Conservation (phyloP, 345 rosid species). For the Citrus australasica region DNA sequence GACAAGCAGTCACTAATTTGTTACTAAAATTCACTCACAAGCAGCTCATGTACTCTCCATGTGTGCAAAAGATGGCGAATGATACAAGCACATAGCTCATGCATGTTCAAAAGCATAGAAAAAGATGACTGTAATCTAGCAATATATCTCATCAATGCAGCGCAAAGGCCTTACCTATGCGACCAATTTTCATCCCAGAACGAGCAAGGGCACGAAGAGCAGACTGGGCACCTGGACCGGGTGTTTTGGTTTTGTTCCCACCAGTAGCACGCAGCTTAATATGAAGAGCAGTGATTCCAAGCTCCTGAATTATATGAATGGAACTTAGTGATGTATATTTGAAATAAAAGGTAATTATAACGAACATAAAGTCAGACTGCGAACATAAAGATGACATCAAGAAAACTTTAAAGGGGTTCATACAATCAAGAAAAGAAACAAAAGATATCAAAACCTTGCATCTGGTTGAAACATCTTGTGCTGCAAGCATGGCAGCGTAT, state of each 20-base stretch:
- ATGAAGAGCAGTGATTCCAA: conserved; percentile 72
- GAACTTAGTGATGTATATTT: neutral
- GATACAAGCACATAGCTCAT: neutral
- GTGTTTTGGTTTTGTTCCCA: conserved; percentile 86
- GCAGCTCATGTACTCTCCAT: neutral
- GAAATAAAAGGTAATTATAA: neutral
- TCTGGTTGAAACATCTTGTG: conserved; percentile 50
- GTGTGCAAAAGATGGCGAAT: neutral
- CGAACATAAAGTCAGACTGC: neutral
- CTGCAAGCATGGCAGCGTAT: conserved; percentile 59
- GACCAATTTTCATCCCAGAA: conserved; percentile 83
- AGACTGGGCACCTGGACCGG: conserved; percentile 90
- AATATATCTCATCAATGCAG: neutral
- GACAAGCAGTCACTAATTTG: neutral
- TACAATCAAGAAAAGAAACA: neutral
- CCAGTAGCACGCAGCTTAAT: conserved; percentile 85
- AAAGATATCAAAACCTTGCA: conserved; percentile 36
- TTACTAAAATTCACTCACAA: neutral
- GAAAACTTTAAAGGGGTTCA: neutral
- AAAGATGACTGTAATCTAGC: neutral
- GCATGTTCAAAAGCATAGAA: neutral
- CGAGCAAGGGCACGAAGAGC: conserved; percentile 85
- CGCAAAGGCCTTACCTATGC: conserved; percentile 46
- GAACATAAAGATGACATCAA: neutral
- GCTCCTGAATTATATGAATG: conserved; percentile 38